These are phyloP conservation scores for Raphanus raphanistrum DNA, from an alignment of 345 rosid species.

Conservation along the genomic window DNA sequence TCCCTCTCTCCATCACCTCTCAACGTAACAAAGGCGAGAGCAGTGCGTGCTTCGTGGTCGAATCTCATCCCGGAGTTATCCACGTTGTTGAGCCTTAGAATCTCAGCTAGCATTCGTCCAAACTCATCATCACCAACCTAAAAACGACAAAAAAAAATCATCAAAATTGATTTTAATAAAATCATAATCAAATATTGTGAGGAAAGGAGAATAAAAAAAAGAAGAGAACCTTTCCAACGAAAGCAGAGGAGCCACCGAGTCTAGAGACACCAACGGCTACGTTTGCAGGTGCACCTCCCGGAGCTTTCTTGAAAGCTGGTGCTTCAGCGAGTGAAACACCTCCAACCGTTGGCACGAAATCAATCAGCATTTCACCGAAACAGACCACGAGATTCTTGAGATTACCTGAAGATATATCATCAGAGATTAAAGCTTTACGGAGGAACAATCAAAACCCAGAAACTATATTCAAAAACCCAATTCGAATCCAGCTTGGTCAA, in stretches of 20 bases:
- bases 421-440: conserved; percentile 30
- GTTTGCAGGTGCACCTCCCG: conserved; percentile 99
- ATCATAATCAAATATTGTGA: background rate
- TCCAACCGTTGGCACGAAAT: conserved; percentile 84
- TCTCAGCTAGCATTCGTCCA: conserved; percentile 85
- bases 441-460: conserved; percentile 26
- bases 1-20: conserved; percentile 97
- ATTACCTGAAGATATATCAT: conserved; percentile 36
- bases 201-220: background rate
- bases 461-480: conserved; percentile 14
- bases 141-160: background rate
- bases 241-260: conserved; percentile 93
- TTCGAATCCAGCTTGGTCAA: conserved; percentile 15
- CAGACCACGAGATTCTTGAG: conserved; percentile 63
- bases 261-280: conserved; percentile 92
- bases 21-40: conserved; percentile 88
- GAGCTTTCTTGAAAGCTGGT: conserved; percentile 92
- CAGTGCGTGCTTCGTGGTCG: conserved; percentile 80
- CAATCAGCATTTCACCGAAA: conserved; percentile 96
- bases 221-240: conserved; percentile 85
- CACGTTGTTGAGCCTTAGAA: conserved; percentile 74
- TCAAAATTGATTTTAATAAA: background rate
- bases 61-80: conserved; percentile 77
- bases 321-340: conserved; percentile 96
- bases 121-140: conserved; percentile 92